Conservation (phyloP, 441 rosid species). For the Bruguiera hainesii region DNA sequence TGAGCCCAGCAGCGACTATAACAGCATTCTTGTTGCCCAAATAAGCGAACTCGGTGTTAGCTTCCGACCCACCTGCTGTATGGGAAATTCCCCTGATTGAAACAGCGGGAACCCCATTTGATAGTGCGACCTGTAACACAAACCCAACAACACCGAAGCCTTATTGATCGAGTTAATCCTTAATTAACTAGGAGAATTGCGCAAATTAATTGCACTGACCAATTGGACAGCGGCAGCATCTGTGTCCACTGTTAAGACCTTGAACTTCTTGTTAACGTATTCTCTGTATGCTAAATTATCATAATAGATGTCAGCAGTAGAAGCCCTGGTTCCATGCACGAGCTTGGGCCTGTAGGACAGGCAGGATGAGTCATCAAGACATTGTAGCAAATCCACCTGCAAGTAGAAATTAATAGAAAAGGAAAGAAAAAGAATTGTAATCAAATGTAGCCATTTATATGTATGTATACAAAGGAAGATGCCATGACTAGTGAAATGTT, state of each 20-base stretch:
- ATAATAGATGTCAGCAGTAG: conserved; percentile 9
- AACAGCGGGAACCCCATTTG: conserved; percentile 1
- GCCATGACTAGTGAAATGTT: too few species aligned
- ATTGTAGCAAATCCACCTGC: conserved; percentile 2
- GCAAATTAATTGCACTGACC: neutral
- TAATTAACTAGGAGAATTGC: neutral
- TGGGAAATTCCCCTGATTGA: conserved; percentile 15
- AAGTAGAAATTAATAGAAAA: neutral
- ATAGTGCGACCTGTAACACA: conserved; percentile 8
- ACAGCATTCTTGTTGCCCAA: conserved; percentile 10
- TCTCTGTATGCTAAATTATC: conserved; percentile 10
- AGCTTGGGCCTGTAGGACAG: neutral
- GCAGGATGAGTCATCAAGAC: neutral
- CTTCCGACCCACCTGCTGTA: conserved; percentile 10
- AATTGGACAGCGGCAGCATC: conserved; percentile 1
- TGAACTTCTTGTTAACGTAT: neutral
- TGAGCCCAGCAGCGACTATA: neutral
- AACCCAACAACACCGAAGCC: neutral
- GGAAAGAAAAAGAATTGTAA: neutral
- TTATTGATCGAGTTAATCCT: neutral
- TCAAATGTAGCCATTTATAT: too few species aligned
- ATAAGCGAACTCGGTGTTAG: neutral
- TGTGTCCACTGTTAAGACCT: conserved; percentile 9
- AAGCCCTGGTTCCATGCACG: neutral
- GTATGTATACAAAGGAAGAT: too few species aligned